Evolutionary conservation across 2,329 filamentous ascomycete genomes (phyloP).

Genomic region (Neofusicoccum sp.): DNA sequence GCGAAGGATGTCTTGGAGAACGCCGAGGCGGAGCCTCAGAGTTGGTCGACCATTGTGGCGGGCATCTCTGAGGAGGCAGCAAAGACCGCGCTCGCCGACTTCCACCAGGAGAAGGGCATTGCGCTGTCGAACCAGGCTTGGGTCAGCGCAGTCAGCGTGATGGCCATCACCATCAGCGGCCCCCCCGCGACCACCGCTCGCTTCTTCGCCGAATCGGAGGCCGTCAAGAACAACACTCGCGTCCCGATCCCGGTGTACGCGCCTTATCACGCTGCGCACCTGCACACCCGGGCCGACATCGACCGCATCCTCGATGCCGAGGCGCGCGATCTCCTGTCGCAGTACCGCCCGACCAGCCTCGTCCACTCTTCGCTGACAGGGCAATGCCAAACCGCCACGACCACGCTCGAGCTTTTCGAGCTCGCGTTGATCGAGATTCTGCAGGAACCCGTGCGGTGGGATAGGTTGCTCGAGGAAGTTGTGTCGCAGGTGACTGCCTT

Average conservation of each 20-base stretch:
- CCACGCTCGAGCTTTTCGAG: constrained; percentile 46
- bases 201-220: constrained; percentile 50
- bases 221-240: constrained; percentile 51
- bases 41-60: constrained; percentile 68
- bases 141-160: constrained; percentile 58
- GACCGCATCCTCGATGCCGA: constrained; percentile 49
- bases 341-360: constrained; percentile 42
- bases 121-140: constrained; percentile 54
- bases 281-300: constrained; percentile 52
- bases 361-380: constrained; percentile 50
- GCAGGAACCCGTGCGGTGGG: constrained; percentile 49
- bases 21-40: constrained; percentile 53
- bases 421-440: constrained; percentile 47
- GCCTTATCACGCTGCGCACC: constrained; percentile 58
- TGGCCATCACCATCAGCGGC: constrained; percentile 60
- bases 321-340: constrained; percentile 41
- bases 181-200: constrained; percentile 54
- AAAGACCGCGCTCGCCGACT: constrained; percentile 53
- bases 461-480: constrained; percentile 47
- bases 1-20: constrained; percentile 51
- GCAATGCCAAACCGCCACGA: constrained; percentile 46
- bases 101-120: constrained; percentile 56
- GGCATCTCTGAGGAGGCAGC: constrained; percentile 54
- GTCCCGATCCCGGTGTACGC: constrained; percentile 56
- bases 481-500: constrained; percentile 47